Evolutionary conservation across 2,329 filamentous ascomycete genomes (phyloP).

Genomic region (Pseudopithomyces maydicus): DNA sequence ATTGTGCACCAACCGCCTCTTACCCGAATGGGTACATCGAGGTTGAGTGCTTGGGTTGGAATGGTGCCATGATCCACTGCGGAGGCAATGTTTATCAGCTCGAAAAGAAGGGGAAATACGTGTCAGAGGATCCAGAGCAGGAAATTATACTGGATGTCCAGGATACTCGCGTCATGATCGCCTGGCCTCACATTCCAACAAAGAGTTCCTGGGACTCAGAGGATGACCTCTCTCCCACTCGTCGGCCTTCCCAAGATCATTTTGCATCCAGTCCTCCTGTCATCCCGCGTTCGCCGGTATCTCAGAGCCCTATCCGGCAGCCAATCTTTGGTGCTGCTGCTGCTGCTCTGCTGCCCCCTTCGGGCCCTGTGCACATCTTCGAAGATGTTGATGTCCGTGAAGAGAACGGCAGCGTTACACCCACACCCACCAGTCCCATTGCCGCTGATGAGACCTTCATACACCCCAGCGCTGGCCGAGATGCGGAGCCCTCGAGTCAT

Average conservation of each 20-base stretch:
- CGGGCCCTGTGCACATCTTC: constrained; percentile 41
- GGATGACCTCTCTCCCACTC: constrained; percentile 62
- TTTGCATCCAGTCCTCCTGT: constrained; percentile 65
- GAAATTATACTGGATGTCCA: constrained; percentile 97
- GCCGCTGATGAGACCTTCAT: constrained; percentile 38
- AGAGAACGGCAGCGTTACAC: constrained; percentile 14
- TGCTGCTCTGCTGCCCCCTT: constrained; percentile 37
- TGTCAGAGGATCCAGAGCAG: constrained; percentile 82
- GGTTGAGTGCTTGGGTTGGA: constrained; percentile 93
- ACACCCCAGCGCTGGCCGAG: constrained; percentile 24
- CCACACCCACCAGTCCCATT: constrained; percentile 24
- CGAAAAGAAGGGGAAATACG: constrained; percentile 85
- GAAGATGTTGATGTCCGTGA: constrained; percentile 34
- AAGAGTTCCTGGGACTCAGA: constrained; percentile 53
- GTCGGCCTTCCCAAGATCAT: constrained; percentile 46
- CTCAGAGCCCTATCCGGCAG: constrained; percentile 65
- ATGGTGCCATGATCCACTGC: constrained; percentile 91
- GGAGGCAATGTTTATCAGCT: constrained; percentile 86
- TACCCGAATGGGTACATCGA: constrained; percentile 80
- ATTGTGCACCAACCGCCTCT: constrained; percentile 70
- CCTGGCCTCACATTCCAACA: constrained; percentile 77
- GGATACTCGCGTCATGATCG: constrained; percentile 84
- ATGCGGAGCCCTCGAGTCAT: constrained; percentile 15
- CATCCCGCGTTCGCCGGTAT: constrained; percentile 76
- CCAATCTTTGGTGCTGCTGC: constrained; percentile 45